Base-by-base conservation (phyloP, 2,329 filamentous ascomycete genomes). In the Hypoxylon sp. region DNA sequence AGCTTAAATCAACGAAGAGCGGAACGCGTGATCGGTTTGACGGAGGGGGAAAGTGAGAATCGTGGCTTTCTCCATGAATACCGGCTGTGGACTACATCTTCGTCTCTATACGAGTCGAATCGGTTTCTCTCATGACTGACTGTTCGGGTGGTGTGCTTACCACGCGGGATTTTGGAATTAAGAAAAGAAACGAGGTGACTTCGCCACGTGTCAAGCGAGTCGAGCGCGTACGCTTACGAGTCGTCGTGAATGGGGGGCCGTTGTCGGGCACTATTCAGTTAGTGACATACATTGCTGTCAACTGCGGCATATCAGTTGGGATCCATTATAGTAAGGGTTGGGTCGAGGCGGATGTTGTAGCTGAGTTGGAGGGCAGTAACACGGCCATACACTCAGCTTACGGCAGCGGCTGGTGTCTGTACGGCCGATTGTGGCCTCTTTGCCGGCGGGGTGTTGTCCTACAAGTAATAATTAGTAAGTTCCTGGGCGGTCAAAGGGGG, bases 381-480 rank as follows among this genome's bases (percentile, higher is more conserved):
- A 11, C 29, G 33, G 15, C 24, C 13, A 27, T 10, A 20, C 26
- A 37, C 41, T 73, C 68, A 74, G 40, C 71, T 70, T 50, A 64
- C 71, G 26, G 69, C 70, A 46, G 66, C 59, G 47, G 68, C 54
- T 3, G 71, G 58, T 5, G 64, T 63, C 35, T 70, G 62, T 8
- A 53, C 41, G 11, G 55, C 60, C 17, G 67, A 62, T 49, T 74
- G 73, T 31, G 67, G 70, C 59, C 73, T 69, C 55, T 75, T 75
- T 10, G 72, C 61, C n/a, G 71, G 68, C 4, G 71, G 70, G 8
- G 64, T 54, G 37, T 67, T 65, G 24, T 61, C 70, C 70, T 73
- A 63, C n/a, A 13, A 50, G 13, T 23, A 37, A 38, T 21, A 38
- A 62, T 72, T 67, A 73, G 70, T 59, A 62, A 56, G 21, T 40